Evolutionary conservation across 2,329 filamentous ascomycete genomes (phyloP), one percentile per base, ranked within the genome.

Genomic region (Camptophora hylomeconis): DNA sequence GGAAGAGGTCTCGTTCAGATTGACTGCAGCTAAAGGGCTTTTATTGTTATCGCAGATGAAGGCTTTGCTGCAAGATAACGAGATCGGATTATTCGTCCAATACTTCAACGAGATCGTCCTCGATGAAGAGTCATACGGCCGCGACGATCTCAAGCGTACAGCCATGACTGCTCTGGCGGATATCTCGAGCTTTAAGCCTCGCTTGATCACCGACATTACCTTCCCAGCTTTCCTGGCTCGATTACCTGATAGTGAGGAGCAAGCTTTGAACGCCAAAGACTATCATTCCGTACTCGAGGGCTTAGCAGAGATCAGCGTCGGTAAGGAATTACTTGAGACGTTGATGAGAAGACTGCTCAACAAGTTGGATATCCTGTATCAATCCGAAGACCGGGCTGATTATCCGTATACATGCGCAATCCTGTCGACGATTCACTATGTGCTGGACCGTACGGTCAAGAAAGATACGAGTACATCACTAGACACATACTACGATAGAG

Each of bases 191-290:
- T 61, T 71, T 35, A 74, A 72, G 41, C 69, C 73, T 11, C 61
- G 65, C 25, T 52, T 74, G 7, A 69, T 79, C 16, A 67, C 75
- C 42, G 65, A 75, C 25, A 72, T 72, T 32, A 71, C 72, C 0
- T 71, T 79, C 42, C 74, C 74, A 15, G 68, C 69, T 4, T 75
- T 79, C 45, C 63, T 78, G 50, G 71, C 72, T 3, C 65, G 68
- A 20, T 51, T 80, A 3, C 75, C 74, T 2, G 72, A 74, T 35
- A 56, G 53, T 2, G 65, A 67, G 32, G 51, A 55, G n/a, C 59
- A 63, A 11, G 53, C 53, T 3, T 50, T 57, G 7, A 45, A 44
- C 5, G 18, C 20, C 13, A 26, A 18, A 17, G 48, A 50, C 5
- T 75, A 75, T 42, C 44, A 65, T n/a, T 53, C 62, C 4, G 67